phyloP scores from a whole-genome alignment of 257 asterid species.

The Jaltomata sinuosa region DNA sequence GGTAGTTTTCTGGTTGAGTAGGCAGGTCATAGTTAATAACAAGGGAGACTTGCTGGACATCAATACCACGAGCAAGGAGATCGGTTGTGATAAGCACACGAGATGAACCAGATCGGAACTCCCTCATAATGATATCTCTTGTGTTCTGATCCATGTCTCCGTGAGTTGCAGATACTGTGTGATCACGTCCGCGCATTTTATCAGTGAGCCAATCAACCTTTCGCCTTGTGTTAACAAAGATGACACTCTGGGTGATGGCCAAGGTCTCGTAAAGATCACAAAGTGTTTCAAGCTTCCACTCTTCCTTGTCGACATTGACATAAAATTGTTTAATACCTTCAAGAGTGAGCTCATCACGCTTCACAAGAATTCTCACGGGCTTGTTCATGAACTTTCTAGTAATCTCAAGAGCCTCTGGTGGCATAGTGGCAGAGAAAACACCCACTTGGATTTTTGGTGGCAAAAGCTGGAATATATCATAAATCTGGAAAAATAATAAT shows the following conservation, averaged over 20 bases:
- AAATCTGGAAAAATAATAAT: not conserved
- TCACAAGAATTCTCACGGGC: conserved; percentile 52
- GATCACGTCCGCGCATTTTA: not conserved
- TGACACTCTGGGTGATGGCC: conserved; percentile 48
- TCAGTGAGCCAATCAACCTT: conserved; percentile 45
- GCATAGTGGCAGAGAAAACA: conserved; percentile 23
- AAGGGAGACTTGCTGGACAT: conserved; percentile 57
- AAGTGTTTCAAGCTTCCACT: not conserved
- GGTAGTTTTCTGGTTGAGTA: conserved; percentile 58
- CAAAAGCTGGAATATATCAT: conserved; percentile 29
- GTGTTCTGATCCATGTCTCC: conserved; percentile 66
- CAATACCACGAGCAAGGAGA: conserved; percentile 58
- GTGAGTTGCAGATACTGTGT: not conserved
- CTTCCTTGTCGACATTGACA: not conserved
- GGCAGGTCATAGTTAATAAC: conserved; percentile 51
- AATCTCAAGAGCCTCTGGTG: conserved; percentile 49
- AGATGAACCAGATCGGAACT: conserved; percentile 52
- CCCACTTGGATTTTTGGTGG: conserved; percentile 64
- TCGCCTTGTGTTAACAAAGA: conserved; percentile 53
- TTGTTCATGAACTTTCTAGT: conserved; percentile 55
- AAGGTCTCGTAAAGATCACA: not conserved
- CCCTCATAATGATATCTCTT: conserved; percentile 51
- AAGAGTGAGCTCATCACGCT: conserved; percentile 48
- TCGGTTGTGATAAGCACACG: conserved; percentile 56
- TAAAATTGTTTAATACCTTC: conserved; percentile 19